A percentile compares a stretch with the other conserved stretches of the same genome.
Evolutionary conservation across 169 alveolate genomes (phyloP).

Genomic region (Plasmodium fragile): DNA sequence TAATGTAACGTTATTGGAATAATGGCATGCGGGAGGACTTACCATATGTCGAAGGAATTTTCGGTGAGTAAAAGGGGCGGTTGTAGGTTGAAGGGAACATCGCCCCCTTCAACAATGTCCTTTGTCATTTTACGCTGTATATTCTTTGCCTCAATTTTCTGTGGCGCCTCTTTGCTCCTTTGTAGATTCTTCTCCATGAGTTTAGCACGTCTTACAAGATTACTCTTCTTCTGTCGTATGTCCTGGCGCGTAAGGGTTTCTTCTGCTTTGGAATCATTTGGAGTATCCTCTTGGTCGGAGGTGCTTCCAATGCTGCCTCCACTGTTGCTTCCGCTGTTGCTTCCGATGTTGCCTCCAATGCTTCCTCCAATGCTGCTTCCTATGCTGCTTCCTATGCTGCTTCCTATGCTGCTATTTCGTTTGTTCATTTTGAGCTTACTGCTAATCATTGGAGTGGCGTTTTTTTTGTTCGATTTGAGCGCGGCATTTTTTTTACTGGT

Average conservation of each 20-base stretch:
- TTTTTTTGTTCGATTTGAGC: background rate
- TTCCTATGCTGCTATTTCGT: background rate
- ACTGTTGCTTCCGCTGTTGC: background rate
- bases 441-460: background rate
- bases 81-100: slow-evolving; percentile 14
- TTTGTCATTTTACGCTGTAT: background rate
- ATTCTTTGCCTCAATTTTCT: background rate
- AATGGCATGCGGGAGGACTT: background rate
- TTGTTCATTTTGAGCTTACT: background rate
- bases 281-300: background rate
- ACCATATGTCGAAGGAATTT: slow-evolving; percentile 42
- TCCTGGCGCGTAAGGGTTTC: background rate
- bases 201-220: slow-evolving; percentile 28
- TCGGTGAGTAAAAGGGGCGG: slow-evolving; percentile 34
- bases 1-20: background rate
- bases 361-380: too few relatives aligned
- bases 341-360: too few relatives aligned
- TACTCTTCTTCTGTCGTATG: slow-evolving; percentile 19
- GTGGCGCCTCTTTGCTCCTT: background rate
- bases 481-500: background rate
- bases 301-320: background rate
- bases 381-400: too few relatives aligned
- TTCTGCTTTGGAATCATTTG: background rate
- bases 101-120: background rate
- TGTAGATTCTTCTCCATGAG: slow-evolving; percentile 2